phyloP scores from a whole-genome alignment of 768 basidiomycete species.

The Leccinellum luteum region DNA sequence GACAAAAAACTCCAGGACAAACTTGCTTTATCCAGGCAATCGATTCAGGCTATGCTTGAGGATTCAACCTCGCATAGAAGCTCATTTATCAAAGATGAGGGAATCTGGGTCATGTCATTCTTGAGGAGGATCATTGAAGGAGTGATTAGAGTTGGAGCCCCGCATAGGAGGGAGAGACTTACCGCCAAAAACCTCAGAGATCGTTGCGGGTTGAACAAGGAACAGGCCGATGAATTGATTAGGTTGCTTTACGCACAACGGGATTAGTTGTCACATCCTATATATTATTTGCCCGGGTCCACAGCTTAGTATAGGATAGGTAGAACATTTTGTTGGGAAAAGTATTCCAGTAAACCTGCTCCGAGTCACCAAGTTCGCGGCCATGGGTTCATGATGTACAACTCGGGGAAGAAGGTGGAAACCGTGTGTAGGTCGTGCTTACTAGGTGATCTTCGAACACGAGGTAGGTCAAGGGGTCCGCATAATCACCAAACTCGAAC shows the following conservation, averaged over 20 bases:
- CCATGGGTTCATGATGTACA: neutral
- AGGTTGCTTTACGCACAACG: conserved; percentile 5
- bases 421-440: neutral
- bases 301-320: too few species aligned
- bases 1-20: conserved; percentile 6
- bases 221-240: conserved; percentile 19
- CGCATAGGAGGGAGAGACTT: conserved; percentile 10
- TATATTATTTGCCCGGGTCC: neutral
- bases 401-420: neutral
- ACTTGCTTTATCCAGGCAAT: conserved; percentile 11
- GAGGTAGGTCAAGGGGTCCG: neutral
- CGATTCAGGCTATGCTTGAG: conserved; percentile 19
- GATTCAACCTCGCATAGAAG: conserved; percentile 19
- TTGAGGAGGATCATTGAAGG: conserved; percentile 17
- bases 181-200: conserved; percentile 8
- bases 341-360: neutral
- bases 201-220: conserved; percentile 16
- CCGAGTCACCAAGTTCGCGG: neutral
- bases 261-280: neutral
- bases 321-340: neutral
- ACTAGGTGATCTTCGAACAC: neutral
- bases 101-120: conserved; percentile 23
- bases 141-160: conserved; percentile 9
- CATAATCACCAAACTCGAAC: conserved; percentile 3
- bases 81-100: conserved; percentile 14